Evolutionary conservation across 192 early-diverging fungal species (phyloP), one percentile per base, ranked within the genome.

Genomic region (Gonapodya sp.): DNA sequence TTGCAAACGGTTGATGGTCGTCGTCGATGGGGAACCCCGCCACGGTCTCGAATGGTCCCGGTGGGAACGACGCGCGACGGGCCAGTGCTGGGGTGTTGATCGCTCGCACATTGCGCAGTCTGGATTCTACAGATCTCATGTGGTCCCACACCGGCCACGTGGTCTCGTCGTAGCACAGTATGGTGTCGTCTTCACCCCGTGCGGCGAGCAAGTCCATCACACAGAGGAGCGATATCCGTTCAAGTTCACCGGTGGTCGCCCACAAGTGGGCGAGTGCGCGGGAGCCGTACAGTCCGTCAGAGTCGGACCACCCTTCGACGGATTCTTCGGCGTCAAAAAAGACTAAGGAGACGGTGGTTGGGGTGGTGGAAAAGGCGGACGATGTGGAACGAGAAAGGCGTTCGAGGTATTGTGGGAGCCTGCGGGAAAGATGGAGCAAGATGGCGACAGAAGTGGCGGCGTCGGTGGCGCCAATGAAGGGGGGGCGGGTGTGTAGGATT

Each of bases 321-420:
- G 97, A 95, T 83, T 98, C 97, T 80, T 98, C 97, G 35, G 96
- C 97, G 84, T 98, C 97, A 85, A 98, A 97, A 81, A 98, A 98
- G 34, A 98, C 88, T 18, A 98, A 78, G 84, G 97, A 96, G 73
- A 97, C 36, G 2, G 92, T 94, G 0, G 88, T 84, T 35, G 46
- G 46, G 46, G 46, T 24, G 46, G 46, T 64, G 46, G 46, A 24
- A 35, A 84, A 83, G 0, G 79, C 75, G 75, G 84, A 79, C 72
- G 84, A 83, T 30, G 83, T 79, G 46, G 90, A 87, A 18, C 96
- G 82, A 64, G n/a, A 36, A 36, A 84, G 84, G 31, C 83, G 79
- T 36, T 90, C 87, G 24, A 97, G 83, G 1, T 86, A 85, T 0
- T 81, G 79, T 73, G 94, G 89, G 36, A 98, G 87, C 0, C 89